Conservation (phyloP, 805 yeast species). For the Candida qinlingensis region DNA sequence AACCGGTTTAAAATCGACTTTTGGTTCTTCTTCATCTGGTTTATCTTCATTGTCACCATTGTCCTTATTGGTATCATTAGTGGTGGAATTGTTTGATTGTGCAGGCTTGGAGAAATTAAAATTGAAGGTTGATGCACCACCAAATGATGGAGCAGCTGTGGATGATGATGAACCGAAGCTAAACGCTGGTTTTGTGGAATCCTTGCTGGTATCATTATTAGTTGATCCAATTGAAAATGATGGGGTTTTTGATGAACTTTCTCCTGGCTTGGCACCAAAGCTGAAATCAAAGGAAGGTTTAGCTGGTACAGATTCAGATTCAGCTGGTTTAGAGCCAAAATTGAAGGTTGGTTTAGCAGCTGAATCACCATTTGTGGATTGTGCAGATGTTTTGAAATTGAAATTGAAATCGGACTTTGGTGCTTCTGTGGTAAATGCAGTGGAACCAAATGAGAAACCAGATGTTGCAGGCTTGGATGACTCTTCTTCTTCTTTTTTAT, state of each 20-base stretch:
- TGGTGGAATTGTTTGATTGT: not conserved
- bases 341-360: slow-evolving; percentile 20
- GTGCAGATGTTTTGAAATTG: slow-evolving; percentile 15
- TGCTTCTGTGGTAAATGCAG: slow-evolving; percentile 5
- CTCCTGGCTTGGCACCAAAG: slow-evolving; percentile 7
- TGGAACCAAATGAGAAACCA: slow-evolving; percentile 22
- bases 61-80: slow-evolving; percentile 5
- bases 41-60: slow-evolving; percentile 26
- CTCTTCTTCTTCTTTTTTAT: not conserved
- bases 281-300: slow-evolving; percentile 19
- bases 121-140: slow-evolving; percentile 23
- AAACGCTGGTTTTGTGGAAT: slow-evolving; percentile 22
- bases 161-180: slow-evolving; percentile 23
- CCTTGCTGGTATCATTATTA: slow-evolving; percentile 3
- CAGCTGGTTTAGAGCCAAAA: slow-evolving; percentile 17
- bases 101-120: slow-evolving; percentile 18
- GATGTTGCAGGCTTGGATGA: slow-evolving; percentile 17
- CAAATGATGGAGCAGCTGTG: slow-evolving; percentile 24
- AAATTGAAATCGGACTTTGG: slow-evolving; percentile 3
- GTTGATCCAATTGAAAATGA: slow-evolving; percentile 22
- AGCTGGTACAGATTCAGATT: not conserved
- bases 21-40: slow-evolving; percentile 40
- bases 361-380: slow-evolving; percentile 14
- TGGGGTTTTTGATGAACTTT: slow-evolving; percentile 5
- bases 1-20: slow-evolving; percentile 41